Conservation (phyloP, 2,329 filamentous ascomycete species). For the Ascochyta pisi region DNA sequence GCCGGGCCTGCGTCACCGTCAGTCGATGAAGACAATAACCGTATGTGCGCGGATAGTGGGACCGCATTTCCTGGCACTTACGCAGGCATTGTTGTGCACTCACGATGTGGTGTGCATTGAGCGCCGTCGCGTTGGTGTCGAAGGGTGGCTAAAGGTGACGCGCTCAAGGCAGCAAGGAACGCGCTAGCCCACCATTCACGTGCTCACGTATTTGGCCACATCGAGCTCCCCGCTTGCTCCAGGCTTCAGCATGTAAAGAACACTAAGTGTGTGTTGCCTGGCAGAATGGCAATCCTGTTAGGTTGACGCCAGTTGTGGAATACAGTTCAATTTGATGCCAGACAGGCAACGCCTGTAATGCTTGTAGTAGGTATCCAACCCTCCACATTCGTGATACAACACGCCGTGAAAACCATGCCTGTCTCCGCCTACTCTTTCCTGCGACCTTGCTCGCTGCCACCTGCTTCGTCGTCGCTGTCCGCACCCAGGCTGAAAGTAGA, state of each 20-base stretch:
- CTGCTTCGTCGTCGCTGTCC: slow-evolving; percentile 50
- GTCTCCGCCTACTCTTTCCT: slow-evolving; percentile 34
- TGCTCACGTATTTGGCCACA: slow-evolving; percentile 1
- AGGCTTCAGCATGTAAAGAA: slow-evolving; percentile 2
- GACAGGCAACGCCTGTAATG: slow-evolving; percentile 21
- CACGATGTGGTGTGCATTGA: slow-evolving; percentile 32
- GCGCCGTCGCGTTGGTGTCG: slow-evolving; percentile 30
- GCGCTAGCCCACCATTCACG: slow-evolving; percentile 22
- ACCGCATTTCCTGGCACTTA: slow-evolving; percentile 26
- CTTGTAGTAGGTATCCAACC: slow-evolving; percentile 14
- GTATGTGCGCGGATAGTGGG: neutral
- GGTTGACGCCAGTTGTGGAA: neutral
- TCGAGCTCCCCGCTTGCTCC: neutral
- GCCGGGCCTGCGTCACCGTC: slow-evolving; percentile 41
- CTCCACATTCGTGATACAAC: slow-evolving; percentile 2
- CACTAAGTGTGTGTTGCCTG: neutral
- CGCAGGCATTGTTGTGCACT: slow-evolving; percentile 44
- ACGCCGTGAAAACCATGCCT: neutral
- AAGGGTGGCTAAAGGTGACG: slow-evolving; percentile 41
- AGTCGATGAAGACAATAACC: slow-evolving; percentile 9
- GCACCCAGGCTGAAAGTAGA: slow-evolving; percentile 58
- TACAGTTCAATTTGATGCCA: slow-evolving; percentile 1
- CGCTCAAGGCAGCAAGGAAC: slow-evolving; percentile 34
- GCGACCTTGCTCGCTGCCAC: slow-evolving; percentile 41
- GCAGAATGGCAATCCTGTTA: neutral